A percentile compares a stretch with the other conserved stretches of the same genome.
Evolutionary conservation across 2,329 filamentous ascomycete genomes (phyloP).

Genomic region (Pyrenophora tritici-repentis): DNA sequence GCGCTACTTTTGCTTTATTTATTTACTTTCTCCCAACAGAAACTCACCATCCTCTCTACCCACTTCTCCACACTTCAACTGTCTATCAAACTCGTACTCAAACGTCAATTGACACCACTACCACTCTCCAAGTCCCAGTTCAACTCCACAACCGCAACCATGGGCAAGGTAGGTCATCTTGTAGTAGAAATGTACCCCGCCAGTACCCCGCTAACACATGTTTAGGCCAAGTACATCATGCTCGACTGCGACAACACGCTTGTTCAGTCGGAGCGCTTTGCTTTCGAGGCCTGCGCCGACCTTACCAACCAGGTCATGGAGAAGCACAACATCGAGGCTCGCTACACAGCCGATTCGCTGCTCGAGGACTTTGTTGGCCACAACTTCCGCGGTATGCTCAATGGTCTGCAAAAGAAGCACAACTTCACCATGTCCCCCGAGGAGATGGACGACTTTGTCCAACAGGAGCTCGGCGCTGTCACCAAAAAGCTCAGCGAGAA

Average conservation of each 20-base stretch:
- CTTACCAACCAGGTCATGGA: constrained; percentile 85
- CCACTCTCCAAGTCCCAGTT: constrained; percentile 10
- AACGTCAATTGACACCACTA: constrained; percentile 27
- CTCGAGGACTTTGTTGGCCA: constrained; percentile 89
- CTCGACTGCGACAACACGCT: constrained; percentile 82
- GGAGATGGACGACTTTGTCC: constrained; percentile 76
- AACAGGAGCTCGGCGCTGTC: constrained; percentile 78
- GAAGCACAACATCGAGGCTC: constrained; percentile 65
- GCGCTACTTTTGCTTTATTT: constrained; percentile 32
- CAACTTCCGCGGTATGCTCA: constrained; percentile 93
- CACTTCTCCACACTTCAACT: constrained; percentile 9
- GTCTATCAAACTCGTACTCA: not conserved
- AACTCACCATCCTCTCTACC: constrained; percentile 13
- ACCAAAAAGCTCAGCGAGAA: constrained; percentile 76
- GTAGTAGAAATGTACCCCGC: constrained; percentile 19
- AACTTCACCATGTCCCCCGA: constrained; percentile 69
- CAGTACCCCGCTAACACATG: constrained; percentile 24
- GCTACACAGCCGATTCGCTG: constrained; percentile 78
- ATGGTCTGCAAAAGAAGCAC: constrained; percentile 74
- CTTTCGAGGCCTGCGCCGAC: constrained; percentile 88
- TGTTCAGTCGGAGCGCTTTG: constrained; percentile 86
- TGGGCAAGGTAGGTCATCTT: constrained; percentile 36
- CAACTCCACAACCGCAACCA: constrained; percentile 27
- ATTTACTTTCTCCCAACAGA: constrained; percentile 34
- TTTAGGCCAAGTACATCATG: constrained; percentile 56